Evolutionary conservation across 495 filamentous ascomycete genomes (phyloP).

Genomic region (Polyplosphaeria fusca): DNA sequence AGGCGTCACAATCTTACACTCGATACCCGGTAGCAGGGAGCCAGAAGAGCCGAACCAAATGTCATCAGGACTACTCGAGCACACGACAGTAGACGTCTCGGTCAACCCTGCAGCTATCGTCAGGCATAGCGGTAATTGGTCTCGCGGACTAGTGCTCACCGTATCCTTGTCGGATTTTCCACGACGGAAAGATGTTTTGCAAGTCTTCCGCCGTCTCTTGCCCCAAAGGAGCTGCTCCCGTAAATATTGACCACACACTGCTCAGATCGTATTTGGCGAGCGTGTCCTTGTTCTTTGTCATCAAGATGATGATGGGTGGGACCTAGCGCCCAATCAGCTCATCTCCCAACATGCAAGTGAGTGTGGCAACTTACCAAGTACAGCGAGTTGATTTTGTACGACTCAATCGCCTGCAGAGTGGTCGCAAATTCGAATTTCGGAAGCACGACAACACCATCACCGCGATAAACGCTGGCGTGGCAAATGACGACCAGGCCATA

Average conservation of each 20-base stretch:
- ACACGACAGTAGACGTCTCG: slow-evolving; percentile 74
- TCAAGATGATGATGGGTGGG: slow-evolving; percentile 80
- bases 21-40: slow-evolving; percentile 62
- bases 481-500: slow-evolving; percentile 77
- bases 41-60: slow-evolving; percentile 72
- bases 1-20: slow-evolving; percentile 65
- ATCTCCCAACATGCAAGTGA: too few relatives aligned
- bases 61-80: slow-evolving; percentile 61
- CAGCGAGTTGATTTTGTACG: slow-evolving; percentile 66
- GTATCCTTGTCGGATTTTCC: slow-evolving; percentile 75
- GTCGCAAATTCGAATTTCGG: slow-evolving; percentile 76
- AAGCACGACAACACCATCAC: slow-evolving; percentile 74
- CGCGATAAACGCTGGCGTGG: slow-evolving; percentile 66
- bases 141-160: slow-evolving; percentile 48
- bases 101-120: slow-evolving; percentile 71
- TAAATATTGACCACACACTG: slow-evolving; percentile 64
- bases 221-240: slow-evolving; percentile 81
- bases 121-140: not conserved
- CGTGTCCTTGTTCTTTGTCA: slow-evolving; percentile 63
- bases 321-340: too few relatives aligned
- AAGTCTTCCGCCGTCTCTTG: slow-evolving; percentile 71
- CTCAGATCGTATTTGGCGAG: slow-evolving; percentile 72
- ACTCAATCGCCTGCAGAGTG: slow-evolving; percentile 65
- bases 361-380: slow-evolving; percentile 58
- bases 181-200: slow-evolving; percentile 60